Evolutionary conservation across 768 basidiomycete species (phyloP).

Genomic region (Russula vinacea): DNA sequence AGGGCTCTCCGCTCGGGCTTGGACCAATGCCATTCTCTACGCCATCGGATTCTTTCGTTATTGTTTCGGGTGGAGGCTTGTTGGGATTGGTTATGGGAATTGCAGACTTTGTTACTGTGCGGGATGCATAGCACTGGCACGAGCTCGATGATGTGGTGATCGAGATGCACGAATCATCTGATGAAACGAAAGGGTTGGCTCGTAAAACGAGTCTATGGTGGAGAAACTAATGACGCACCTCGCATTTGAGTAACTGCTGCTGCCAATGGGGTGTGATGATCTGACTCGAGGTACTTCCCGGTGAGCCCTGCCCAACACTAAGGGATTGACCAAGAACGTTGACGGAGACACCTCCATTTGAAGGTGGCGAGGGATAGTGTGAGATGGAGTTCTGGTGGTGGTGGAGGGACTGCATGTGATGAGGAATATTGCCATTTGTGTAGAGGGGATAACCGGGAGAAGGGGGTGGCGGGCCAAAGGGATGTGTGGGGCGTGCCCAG

Average conservation of each 20-base stretch:
- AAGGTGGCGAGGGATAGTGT: slow-evolving; percentile 78
- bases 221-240: slow-evolving; percentile 55
- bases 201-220: slow-evolving; percentile 18
- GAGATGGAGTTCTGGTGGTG: slow-evolving; percentile 79
- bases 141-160: slow-evolving; percentile 90
- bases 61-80: slow-evolving; percentile 45
- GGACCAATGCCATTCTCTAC: slow-evolving; percentile 24
- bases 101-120: slow-evolving; percentile 80
- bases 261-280: slow-evolving; percentile 87
- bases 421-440: slow-evolving; percentile 61
- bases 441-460: slow-evolving; percentile 77
- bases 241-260: slow-evolving; percentile 87
- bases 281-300: slow-evolving; percentile 44
- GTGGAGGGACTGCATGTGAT: slow-evolving; percentile 48
- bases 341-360: slow-evolving; percentile 33
- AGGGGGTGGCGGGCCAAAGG: slow-evolving; percentile 54
- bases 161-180: slow-evolving; percentile 83
- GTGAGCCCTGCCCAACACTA: slow-evolving; percentile 29
- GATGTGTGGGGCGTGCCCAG: slow-evolving; percentile 62
- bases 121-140: slow-evolving; percentile 91
- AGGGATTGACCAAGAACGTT: slow-evolving; percentile 29
- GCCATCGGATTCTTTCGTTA: slow-evolving; percentile 34
- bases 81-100: slow-evolving; percentile 94
- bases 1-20: slow-evolving; percentile 36
- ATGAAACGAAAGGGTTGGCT: slow-evolving; percentile 1